These are phyloP conservation scores for Pyronema omphalodes DNA, from an alignment of 495 filamentous ascomycete genomes.

Conservation along the genomic window DNA sequence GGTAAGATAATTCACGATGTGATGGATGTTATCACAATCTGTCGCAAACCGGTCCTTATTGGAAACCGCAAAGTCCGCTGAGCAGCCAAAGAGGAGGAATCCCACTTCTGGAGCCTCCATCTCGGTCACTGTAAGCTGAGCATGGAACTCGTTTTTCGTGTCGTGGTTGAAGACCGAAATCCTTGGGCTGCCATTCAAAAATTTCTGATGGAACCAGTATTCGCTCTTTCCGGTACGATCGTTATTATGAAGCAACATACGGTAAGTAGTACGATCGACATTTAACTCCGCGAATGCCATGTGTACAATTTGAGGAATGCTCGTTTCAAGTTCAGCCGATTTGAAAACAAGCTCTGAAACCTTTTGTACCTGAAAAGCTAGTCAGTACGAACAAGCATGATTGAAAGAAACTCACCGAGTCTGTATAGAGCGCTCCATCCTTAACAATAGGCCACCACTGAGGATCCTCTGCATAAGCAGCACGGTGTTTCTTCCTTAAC, in stretches of 20 bases:
- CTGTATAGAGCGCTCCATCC: background rate
- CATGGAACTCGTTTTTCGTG: constrained; percentile 9
- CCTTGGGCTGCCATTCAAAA: constrained; percentile 12
- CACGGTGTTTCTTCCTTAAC: background rate
- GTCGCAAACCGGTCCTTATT: constrained; percentile 18
- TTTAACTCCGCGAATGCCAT: background rate
- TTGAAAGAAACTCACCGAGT: background rate
- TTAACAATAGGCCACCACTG: constrained; percentile 2
- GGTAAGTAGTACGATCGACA: constrained; percentile 8
- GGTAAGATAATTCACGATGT: constrained; percentile 12
- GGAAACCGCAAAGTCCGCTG: constrained; percentile 15
- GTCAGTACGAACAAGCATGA: background rate
- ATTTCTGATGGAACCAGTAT: constrained; percentile 22
- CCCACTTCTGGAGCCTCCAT: constrained; percentile 15
- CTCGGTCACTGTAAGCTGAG: constrained; percentile 10
- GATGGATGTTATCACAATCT: constrained; percentile 16
- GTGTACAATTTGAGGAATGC: background rate
- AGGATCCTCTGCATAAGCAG: background rate
- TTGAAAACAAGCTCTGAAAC: background rate
- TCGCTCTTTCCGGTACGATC: constrained; percentile 8
- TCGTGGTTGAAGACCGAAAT: constrained; percentile 12
- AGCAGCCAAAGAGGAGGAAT: constrained; percentile 21
- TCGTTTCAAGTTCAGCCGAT: background rate
- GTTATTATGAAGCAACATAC: constrained; percentile 17
- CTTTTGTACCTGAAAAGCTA: background rate